phyloP scores from a whole-genome alignment of 73 alveolate species.

The Effrenium voratum region DNA sequence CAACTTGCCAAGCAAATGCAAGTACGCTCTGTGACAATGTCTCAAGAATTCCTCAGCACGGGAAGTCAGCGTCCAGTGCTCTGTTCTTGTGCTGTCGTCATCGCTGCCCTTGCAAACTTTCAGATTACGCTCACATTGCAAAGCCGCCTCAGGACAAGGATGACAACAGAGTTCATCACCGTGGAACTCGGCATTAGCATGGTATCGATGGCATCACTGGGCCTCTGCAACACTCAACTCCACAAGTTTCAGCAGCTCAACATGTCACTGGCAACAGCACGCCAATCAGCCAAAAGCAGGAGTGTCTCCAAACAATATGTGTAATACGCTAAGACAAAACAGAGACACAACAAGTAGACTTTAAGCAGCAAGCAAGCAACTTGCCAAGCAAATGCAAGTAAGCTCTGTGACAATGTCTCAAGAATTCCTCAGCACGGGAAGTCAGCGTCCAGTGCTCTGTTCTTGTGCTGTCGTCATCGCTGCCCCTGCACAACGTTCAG shows the following conservation, averaged over 20 bases:
- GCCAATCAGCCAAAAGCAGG: too few relatives aligned
- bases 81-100: conserved; percentile 79
- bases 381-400: background rate
- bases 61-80: conserved; percentile 87
- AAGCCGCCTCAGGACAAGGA: conserved; percentile 92
- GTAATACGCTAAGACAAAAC: background rate
- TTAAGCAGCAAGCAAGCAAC: background rate
- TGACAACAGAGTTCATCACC: conserved; percentile 63
- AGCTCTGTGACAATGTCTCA: conserved; percentile 30
- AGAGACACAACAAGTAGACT: background rate
- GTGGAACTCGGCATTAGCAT: conserved; percentile 54
- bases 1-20: background rate
- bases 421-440: conserved; percentile 36
- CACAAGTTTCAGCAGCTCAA: too few relatives aligned
- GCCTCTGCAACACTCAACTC: too few relatives aligned
- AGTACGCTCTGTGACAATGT: conserved; percentile 26
- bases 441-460: conserved; percentile 94
- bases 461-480: conserved; percentile 68
- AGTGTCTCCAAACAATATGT: too few relatives aligned
- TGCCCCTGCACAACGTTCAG: too few relatives aligned
- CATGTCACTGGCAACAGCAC: too few relatives aligned
- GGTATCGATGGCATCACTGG: background rate
- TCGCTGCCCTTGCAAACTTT: background rate
- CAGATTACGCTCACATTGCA: background rate
- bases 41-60: conserved; percentile 52